phyloP scores from a whole-genome alignment of 2,329 filamentous ascomycete species.

The Lasiodiplodia sp. region DNA sequence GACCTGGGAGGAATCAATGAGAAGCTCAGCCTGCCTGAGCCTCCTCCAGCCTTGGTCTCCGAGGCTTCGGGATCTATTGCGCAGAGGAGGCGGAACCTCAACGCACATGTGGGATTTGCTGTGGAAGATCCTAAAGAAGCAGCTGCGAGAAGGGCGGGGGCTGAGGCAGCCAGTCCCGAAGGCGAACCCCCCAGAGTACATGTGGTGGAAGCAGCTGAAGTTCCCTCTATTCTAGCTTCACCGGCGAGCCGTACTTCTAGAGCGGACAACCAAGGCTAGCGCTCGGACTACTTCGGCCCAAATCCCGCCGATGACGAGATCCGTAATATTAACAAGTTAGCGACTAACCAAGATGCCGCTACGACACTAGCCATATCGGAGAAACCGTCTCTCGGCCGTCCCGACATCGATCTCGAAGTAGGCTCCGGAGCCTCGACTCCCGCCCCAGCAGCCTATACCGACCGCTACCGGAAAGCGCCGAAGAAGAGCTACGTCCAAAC shows the following conservation, averaged over 20 bases:
- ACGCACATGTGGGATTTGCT: slow-evolving; percentile 66
- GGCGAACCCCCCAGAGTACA: background rate
- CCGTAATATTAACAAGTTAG: background rate
- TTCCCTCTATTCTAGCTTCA: no score
- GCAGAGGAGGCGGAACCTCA: slow-evolving; percentile 36
- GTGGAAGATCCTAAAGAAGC: slow-evolving; percentile 18
- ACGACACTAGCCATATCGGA: background rate
- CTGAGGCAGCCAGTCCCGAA: no score
- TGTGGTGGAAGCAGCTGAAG: background rate
- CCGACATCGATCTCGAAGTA: slow-evolving; percentile 9
- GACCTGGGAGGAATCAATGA: slow-evolving; percentile 10
- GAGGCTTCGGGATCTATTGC: background rate
- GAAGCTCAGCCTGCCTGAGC: slow-evolving; percentile 27
- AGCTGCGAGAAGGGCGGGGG: background rate
- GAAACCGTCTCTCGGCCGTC: slow-evolving; percentile 6
- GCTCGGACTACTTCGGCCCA: background rate
- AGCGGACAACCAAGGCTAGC: no score
- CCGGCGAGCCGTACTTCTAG: no score
- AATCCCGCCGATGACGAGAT: background rate
- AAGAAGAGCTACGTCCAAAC: slow-evolving; percentile 76
- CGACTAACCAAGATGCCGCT: background rate
- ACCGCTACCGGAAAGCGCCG: slow-evolving; percentile 70
- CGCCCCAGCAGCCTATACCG: slow-evolving; percentile 65
- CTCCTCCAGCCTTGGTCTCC: background rate
- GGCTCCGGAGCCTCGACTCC: slow-evolving; percentile 11